Evolutionary conservation across 495 filamentous ascomycete species (phyloP), one percentile per base, ranked within the genome.

Genomic region (Aspergillus ostianus): DNA sequence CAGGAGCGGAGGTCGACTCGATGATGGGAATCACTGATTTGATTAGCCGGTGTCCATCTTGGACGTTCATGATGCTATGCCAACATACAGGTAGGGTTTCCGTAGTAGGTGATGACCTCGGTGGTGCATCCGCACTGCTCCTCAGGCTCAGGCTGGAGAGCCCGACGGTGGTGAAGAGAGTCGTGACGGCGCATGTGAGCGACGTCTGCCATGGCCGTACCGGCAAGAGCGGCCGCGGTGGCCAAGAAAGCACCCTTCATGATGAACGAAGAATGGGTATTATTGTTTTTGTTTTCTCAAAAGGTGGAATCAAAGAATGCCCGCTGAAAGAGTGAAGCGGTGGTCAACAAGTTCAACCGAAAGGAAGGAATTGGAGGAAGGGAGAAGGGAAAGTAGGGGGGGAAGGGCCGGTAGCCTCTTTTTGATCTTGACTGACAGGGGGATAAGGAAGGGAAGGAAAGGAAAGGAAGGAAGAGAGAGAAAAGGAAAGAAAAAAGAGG

Each of bases 291-390:
- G 2, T 26, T 26, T 26, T 26, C 23, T 26, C 23, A 26, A 51
- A 61, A 49, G 26, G 12, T 62, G 26, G 3, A 32, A 27, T 26
- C 23, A 92, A 91, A 77, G 90, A 93, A 80, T 88, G 90, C 88
- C 91, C 90, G 91, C 91, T 93, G 81, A 95, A 95, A 69, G 91
- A 95, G 88, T 93, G 91, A 93, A 93, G 91, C 91, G 90, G 91
- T 92, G 72, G 82, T 87, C 73, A 80, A 64, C 64, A 59, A 59
- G 51, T 55, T 60, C 49, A 44, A 15, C 48, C 36, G 27, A 60
- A 70, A 77, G 67, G 77, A 77, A 78, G 75, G 73, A 59, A 41
- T 49, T 69, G 68, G 64, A 61, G 67, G 64, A 63, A 57, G 53
- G 62, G 64, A 47, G 63, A 68, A 68, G 75, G 76, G 62, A 68